These are phyloP conservation scores for Quercus aquifolioides DNA, from an alignment of 306 rosid genomes.

Conservation along the genomic window DNA sequence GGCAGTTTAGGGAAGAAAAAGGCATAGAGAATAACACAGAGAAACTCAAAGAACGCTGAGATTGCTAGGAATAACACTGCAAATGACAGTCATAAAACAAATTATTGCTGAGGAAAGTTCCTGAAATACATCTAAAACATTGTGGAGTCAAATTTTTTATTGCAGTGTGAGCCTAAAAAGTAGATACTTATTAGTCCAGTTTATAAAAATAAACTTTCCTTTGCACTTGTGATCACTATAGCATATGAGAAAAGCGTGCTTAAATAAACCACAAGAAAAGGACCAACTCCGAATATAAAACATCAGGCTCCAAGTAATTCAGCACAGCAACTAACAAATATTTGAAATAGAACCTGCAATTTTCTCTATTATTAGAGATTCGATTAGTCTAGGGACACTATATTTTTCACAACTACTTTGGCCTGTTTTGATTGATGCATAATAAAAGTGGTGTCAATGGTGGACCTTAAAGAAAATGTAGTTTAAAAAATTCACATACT, in stretches of 20 bases:
- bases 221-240: background rate
- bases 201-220: background rate
- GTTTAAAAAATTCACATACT: conserved; percentile 37
- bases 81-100: conserved; percentile 5
- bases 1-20: conserved; percentile 64
- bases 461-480: too few species aligned
- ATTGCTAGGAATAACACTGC: conserved; percentile 68
- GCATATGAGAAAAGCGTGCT: background rate
- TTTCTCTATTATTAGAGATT: background rate
- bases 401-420: too few species aligned
- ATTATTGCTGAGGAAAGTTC: background rate
- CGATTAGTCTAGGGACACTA: too few species aligned
- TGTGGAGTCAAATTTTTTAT: too few species aligned
- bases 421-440: too few species aligned
- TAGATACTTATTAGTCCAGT: background rate
- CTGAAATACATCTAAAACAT: background rate
- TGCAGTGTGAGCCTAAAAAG: background rate
- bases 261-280: too few species aligned
- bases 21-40: conserved; percentile 68
- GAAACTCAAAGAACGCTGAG: conserved; percentile 49
- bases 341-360: background rate
- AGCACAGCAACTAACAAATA: background rate
- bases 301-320: background rate
- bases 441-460: accelerated
- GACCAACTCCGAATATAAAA: too few species aligned